Evolutionary conservation across 2,329 filamentous ascomycete species (phyloP).

Genomic region (Passalora sequoiae): DNA sequence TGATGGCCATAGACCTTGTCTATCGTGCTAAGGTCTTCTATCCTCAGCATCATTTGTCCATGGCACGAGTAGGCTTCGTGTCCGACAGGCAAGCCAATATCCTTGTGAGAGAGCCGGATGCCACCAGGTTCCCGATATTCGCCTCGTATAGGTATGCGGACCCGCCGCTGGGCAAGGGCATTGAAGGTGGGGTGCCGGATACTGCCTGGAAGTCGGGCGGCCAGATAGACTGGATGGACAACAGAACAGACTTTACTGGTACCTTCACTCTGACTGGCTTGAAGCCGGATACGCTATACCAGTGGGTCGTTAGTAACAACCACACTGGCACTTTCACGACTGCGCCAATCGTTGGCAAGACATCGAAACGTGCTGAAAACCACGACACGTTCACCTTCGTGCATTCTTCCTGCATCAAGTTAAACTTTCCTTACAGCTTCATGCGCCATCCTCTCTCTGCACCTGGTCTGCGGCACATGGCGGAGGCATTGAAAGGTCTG

Average conservation of each 20-base stretch:
- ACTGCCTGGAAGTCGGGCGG: slow-evolving; percentile 64
- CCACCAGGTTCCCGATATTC: slow-evolving; percentile 66
- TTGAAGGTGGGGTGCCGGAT: slow-evolving; percentile 37
- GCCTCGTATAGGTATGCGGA: slow-evolving; percentile 54
- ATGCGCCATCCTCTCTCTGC: slow-evolving; percentile 78
- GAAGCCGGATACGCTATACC: slow-evolving; percentile 67
- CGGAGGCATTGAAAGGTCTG: slow-evolving; percentile 64
- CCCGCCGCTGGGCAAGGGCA: slow-evolving; percentile 14
- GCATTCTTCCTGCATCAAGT: slow-evolving; percentile 87
- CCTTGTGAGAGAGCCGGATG: slow-evolving; percentile 77
- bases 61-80: slow-evolving; percentile 82
- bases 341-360: slow-evolving; percentile 64
- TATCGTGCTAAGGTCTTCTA: slow-evolving; percentile 67
- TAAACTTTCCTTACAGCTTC: slow-evolving; percentile 81
- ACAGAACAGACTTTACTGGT: slow-evolving; percentile 77
- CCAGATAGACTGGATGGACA: slow-evolving; percentile 59
- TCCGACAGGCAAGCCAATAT: slow-evolving; percentile 74
- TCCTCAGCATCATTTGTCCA: slow-evolving; percentile 69
- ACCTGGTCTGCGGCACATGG: slow-evolving; percentile 71
- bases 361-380: slow-evolving; percentile 48
- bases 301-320: slow-evolving; percentile 82
- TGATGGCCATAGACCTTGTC: slow-evolving; percentile 70
- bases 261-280: slow-evolving; percentile 63
- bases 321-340: slow-evolving; percentile 76
- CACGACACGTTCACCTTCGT: slow-evolving; percentile 80